phyloP scores from a whole-genome alignment of 441 rosid species.

The Arabidopsis hybrid region DNA sequence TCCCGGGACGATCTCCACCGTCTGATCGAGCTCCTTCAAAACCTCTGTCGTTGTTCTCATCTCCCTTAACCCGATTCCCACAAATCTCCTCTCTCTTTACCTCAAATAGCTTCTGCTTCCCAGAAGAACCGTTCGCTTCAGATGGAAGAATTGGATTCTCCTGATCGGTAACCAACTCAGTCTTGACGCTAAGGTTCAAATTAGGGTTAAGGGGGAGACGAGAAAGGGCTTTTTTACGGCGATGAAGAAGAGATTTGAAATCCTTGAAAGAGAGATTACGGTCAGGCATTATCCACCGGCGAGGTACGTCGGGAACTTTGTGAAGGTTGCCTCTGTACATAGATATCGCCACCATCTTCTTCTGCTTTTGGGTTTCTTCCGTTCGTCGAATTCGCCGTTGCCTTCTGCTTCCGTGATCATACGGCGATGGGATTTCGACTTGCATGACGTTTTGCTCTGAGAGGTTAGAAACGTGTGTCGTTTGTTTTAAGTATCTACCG shows the following conservation, averaged over 20 bases:
- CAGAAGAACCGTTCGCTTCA: constrained; percentile 21
- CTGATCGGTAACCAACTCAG: constrained; percentile 25
- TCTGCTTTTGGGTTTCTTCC: background rate
- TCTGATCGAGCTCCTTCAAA: constrained; percentile 33
- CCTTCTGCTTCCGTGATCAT: constrained; percentile 10
- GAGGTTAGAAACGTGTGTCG: constrained; percentile 26
- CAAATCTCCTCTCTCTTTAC: constrained; percentile 32
- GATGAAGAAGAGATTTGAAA: constrained; percentile 67
- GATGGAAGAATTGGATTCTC: constrained; percentile 16
- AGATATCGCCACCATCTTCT: constrained; percentile 80
- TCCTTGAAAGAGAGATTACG: constrained; percentile 64
- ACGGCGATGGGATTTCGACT: constrained; percentile 14
- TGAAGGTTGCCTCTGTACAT: constrained; percentile 92
- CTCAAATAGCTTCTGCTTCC: constrained; percentile 36
- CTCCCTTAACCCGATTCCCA: constrained; percentile 38
- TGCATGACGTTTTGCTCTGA: constrained; percentile 24
- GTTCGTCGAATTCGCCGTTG: constrained; percentile 37
- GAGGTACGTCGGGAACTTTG: constrained; percentile 76
- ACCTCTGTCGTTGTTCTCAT: constrained; percentile 28
- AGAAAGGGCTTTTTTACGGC: constrained; percentile 71
- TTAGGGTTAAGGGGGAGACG: constrained; percentile 56
- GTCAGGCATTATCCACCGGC: constrained; percentile 81
- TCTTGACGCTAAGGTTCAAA: constrained; percentile 36
- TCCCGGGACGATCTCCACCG: constrained; percentile 34
- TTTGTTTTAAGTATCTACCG: background rate